Percentiles rank a stretch among this genome's conserved stretches.
Evolutionary conservation across 2,329 filamentous ascomycete genomes (phyloP).

Genomic region (Phoma sp.): DNA sequence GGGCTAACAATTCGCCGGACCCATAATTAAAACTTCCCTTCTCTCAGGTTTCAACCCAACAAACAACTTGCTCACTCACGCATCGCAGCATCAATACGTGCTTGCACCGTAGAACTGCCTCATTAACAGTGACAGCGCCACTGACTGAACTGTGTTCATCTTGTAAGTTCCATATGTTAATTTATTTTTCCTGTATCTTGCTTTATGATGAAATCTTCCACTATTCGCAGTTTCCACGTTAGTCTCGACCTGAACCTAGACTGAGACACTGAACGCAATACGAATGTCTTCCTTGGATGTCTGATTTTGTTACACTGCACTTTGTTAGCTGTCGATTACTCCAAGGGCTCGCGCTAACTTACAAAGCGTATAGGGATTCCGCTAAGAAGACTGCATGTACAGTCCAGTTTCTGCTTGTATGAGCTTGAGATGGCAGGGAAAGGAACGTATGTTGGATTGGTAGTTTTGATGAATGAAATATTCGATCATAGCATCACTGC

Average conservation of each 20-base stretch:
- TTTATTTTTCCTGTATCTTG: not conserved
- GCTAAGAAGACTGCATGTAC: too few relatives aligned
- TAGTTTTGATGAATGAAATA: not conserved
- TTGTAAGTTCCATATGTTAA: constrained; percentile 1
- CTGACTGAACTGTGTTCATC: not conserved
- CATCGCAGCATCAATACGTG: constrained; percentile 5
- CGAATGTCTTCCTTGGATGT: constrained; percentile 23
- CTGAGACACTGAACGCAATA: constrained; percentile 18
- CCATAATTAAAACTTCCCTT: constrained; percentile 13
- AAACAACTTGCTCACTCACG: not conserved
- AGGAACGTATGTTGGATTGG: too few relatives aligned
- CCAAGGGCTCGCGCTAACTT: not conserved
- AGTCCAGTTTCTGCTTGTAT: too few relatives aligned
- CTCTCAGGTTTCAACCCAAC: not conserved
- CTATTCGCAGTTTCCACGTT: constrained; percentile 23
- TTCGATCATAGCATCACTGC: not conserved
- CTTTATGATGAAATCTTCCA: constrained; percentile 20
- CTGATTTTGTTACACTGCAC: constrained; percentile 5
- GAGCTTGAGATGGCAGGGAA: too few relatives aligned
- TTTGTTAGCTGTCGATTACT: not conserved
- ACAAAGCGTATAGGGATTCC: not conserved
- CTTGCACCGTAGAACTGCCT: not conserved
- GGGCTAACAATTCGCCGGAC: constrained; percentile 11
- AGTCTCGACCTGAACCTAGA: constrained; percentile 20
- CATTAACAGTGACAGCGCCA: not conserved